Conservation (phyloP, 1,284 basidiomycete species). For the Moniliophthora roreri region DNA sequence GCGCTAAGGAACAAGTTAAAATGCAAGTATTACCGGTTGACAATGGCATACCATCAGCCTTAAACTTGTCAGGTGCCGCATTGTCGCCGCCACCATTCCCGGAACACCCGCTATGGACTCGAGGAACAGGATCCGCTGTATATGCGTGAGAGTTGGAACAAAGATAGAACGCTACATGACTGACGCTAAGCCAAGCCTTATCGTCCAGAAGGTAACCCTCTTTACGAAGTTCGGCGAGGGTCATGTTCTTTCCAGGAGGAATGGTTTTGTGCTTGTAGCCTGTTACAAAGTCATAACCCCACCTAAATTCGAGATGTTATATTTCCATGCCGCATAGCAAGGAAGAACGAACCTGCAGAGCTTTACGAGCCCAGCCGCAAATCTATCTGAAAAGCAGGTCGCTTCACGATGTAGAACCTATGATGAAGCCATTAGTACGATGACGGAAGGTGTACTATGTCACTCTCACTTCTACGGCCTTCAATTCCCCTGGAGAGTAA, state of each 20-base stretch:
- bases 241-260: conserved; percentile 60
- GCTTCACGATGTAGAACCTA: conserved; percentile 74
- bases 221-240: conserved; percentile 68
- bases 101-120: conserved; percentile 93
- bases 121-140: conserved; percentile 80
- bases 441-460: background rate
- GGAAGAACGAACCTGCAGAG: conserved; percentile 43
- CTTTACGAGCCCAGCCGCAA: conserved; percentile 67
- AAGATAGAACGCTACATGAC: conserved; percentile 20
- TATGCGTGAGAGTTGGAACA: background rate
- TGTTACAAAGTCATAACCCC: conserved; percentile 74
- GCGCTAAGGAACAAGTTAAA: conserved; percentile 42
- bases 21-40: conserved; percentile 4
- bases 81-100: conserved; percentile 90
- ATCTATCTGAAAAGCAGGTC: conserved; percentile 69
- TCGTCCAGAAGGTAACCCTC: conserved; percentile 74
- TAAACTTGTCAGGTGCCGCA: conserved; percentile 81
- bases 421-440: background rate
- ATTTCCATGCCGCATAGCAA: too few relatives aligned
- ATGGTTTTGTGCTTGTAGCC: conserved; percentile 78
- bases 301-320: too few relatives aligned
- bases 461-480: conserved; percentile 63
- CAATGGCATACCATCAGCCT: conserved; percentile 66
- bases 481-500: conserved; percentile 77
- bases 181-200: conserved; percentile 74